These are phyloP conservation scores for Biancaea sappan DNA, from an alignment of 306 rosid genomes.

Conservation along the genomic window DNA sequence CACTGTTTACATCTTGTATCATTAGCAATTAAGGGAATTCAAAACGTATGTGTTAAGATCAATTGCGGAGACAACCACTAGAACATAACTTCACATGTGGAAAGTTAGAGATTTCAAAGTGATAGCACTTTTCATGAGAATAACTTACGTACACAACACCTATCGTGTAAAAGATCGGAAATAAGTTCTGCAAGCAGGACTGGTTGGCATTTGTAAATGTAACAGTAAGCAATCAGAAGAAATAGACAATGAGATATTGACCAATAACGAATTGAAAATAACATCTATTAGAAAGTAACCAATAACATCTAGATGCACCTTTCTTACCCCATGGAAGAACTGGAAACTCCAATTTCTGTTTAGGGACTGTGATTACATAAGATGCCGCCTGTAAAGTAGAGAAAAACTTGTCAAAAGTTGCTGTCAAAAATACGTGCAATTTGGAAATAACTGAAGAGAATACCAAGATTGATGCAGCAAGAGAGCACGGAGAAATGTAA, in stretches of 20 bases:
- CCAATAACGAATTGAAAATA: not conserved
- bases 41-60: not conserved
- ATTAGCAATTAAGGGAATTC: not conserved
- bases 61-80: not conserved
- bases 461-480: slow-evolving; percentile 88
- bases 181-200: not conserved
- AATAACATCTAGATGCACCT: slow-evolving; percentile 18
- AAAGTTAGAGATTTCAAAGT: not conserved
- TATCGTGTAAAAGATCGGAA: not conserved
- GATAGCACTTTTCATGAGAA: not conserved
- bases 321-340: slow-evolving; percentile 87
- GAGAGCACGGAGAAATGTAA: slow-evolving; percentile 54
- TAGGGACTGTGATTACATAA: slow-evolving; percentile 74
- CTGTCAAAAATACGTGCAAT: not conserved
- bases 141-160: not conserved
- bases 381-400: slow-evolving; percentile 63
- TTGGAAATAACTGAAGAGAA: slow-evolving; percentile 11
- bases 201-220: not conserved
- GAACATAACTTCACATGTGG: not conserved
- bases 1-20: not conserved
- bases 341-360: slow-evolving; percentile 80
- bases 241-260: not conserved
- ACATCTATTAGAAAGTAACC: not conserved
- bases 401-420: not conserved
- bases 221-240: not conserved